Percentiles rank a stretch among this genome's conserved stretches.
These are phyloP conservation scores for Psilocybe sp. DNA, from an alignment of 768 basidiomycete species.

Conservation along the genomic window DNA sequence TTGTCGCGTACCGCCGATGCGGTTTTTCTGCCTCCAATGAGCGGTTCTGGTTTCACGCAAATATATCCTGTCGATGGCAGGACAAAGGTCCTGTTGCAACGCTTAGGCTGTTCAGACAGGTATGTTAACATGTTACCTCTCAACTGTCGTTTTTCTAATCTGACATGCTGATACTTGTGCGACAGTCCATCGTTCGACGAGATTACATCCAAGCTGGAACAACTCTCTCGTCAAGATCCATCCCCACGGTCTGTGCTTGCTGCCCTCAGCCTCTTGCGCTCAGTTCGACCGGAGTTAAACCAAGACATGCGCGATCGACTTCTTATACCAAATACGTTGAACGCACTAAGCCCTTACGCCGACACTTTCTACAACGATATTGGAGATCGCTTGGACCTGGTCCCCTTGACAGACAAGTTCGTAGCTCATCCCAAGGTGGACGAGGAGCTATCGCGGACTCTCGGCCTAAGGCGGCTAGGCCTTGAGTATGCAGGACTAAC, in stretches of 20 bases:
- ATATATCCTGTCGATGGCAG: slow-evolving; percentile 17
- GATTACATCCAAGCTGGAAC: slow-evolving; percentile 23
- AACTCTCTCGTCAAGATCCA: slow-evolving; percentile 9
- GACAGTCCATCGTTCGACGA: slow-evolving; percentile 28
- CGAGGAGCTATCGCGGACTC: slow-evolving; percentile 25
- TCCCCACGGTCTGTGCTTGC: slow-evolving; percentile 14
- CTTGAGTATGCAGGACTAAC: slow-evolving; percentile 27
- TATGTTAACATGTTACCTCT: slow-evolving; percentile 17
- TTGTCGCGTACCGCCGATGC: slow-evolving; percentile 19
- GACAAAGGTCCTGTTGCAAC: slow-evolving; percentile 20
- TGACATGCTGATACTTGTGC: neutral
- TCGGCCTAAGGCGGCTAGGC: slow-evolving; percentile 32
- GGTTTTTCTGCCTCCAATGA: slow-evolving; percentile 15
- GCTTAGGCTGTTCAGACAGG: slow-evolving; percentile 39
- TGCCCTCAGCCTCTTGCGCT: slow-evolving; percentile 27
- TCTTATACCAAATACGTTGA: slow-evolving; percentile 31
- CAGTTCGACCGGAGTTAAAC: slow-evolving; percentile 20
- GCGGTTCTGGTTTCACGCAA: slow-evolving; percentile 25
- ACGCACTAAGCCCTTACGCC: slow-evolving; percentile 22
- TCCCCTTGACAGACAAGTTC: slow-evolving; percentile 12
- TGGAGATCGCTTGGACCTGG: slow-evolving; percentile 26
- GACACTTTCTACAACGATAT: slow-evolving; percentile 40
- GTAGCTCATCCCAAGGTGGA: slow-evolving; percentile 31
- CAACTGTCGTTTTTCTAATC: neutral
- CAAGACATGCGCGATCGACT: slow-evolving; percentile 23